A percentile compares a stretch with the other conserved stretches of the same genome.
Evolutionary conservation across 108 stramenopile species (phyloP).

Genomic region (Discostella stelligeroides): DNA sequence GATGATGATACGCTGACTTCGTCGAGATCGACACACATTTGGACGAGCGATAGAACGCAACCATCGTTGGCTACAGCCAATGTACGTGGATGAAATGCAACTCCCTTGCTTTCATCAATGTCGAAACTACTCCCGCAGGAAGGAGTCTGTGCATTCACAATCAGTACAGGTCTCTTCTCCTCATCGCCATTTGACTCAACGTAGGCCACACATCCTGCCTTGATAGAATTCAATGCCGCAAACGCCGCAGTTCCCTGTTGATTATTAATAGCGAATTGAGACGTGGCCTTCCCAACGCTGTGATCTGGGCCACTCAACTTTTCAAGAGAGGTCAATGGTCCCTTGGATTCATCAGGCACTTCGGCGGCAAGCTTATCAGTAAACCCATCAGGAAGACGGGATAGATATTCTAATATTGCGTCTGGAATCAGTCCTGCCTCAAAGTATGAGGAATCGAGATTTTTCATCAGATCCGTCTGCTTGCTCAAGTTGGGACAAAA

Average conservation of each 20-base stretch:
- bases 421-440: conserved; percentile 43
- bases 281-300: conserved; percentile 73
- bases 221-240: conserved; percentile 84
- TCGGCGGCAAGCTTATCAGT: conserved; percentile 84
- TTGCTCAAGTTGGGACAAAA: conserved; percentile 77
- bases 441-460: conserved; percentile 52
- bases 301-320: conserved; percentile 84
- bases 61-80: conserved; percentile 70
- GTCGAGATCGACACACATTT: conserved; percentile 79
- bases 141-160: conserved; percentile 82
- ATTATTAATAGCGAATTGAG: conserved; percentile 87
- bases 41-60: conserved; percentile 65
- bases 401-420: conserved; percentile 44
- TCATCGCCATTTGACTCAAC: conserved; percentile 38
- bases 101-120: conserved; percentile 47
- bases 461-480: conserved; percentile 55
- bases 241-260: conserved; percentile 92
- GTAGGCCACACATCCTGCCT: conserved; percentile 78
- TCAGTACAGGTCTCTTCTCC: conserved; percentile 57
- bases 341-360: conserved; percentile 54
- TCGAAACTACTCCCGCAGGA: conserved; percentile 43
- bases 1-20: neutral
- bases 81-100: conserved; percentile 78
- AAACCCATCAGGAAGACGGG: conserved; percentile 85
- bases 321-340: conserved; percentile 60